These are phyloP conservation scores for Xanthoconium purpureum DNA, from an alignment of 768 basidiomycete species.

Conservation along the genomic window DNA sequence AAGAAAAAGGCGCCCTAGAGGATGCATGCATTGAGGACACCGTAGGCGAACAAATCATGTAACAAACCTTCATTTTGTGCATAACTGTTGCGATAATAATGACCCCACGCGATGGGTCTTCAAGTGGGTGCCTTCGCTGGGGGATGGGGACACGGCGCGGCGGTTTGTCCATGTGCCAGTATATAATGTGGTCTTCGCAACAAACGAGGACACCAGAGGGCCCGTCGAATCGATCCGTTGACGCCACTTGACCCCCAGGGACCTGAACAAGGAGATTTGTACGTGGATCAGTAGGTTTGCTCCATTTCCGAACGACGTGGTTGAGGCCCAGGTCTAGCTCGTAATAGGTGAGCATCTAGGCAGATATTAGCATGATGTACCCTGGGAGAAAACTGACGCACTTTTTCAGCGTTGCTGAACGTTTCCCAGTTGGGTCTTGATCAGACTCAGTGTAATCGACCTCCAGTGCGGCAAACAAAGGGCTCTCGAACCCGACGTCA, in stretches of 20 bases:
- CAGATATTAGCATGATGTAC: slow-evolving; percentile 12
- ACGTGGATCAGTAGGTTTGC: slow-evolving; percentile 90
- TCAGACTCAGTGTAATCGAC: slow-evolving; percentile 96
- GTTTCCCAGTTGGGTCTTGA: slow-evolving; percentile 95
- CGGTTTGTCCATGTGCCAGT: slow-evolving; percentile 88
- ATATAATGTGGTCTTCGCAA: slow-evolving; percentile 97
- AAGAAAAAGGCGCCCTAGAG: slow-evolving; percentile 96
- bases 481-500: slow-evolving; percentile 98
- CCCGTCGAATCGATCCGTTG: slow-evolving; percentile 90
- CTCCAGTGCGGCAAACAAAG: slow-evolving; percentile 93
- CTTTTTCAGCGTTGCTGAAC: slow-evolving; percentile 89
- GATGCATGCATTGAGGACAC: neutral
- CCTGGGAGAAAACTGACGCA: slow-evolving; percentile 32
- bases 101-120: slow-evolving; percentile 77
- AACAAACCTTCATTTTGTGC: slow-evolving; percentile 97
- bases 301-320: slow-evolving; percentile 99
- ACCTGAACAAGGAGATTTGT: slow-evolving; percentile 97
- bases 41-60: neutral
- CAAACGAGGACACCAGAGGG: slow-evolving; percentile 99
- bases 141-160: slow-evolving; percentile 97
- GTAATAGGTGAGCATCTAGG: slow-evolving; percentile 93
- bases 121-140: slow-evolving; percentile 81
- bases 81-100: slow-evolving; percentile 95
- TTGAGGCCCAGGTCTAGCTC: slow-evolving; percentile 97
- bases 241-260: slow-evolving; percentile 92